Base-by-base conservation (phyloP, 75 land plant species). In the Sequoia sempervirens region DNA sequence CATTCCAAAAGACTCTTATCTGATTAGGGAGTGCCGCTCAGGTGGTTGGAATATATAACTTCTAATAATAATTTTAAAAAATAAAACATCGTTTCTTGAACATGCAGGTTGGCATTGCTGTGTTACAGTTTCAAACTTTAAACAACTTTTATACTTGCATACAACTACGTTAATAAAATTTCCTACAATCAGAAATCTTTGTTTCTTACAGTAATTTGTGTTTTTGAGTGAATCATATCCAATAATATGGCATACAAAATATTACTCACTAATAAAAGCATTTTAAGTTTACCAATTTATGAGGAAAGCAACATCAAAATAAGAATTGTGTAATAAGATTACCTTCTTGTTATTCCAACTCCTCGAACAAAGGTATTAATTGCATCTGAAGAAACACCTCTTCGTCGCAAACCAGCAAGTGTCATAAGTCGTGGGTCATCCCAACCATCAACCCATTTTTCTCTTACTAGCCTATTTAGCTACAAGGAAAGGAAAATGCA, bases 311-410 rank as follows among this genome's bases (percentile, higher is more conserved):
- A 36, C 75, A 72, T 32, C 37, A 72, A 36, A 36, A 72, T 36
- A 72, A 72, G 54, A 53, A 61, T 26, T 61, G n/a, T 61, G 73
- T 53, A 76, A 50, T 23, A 82, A n/a, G 61, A 23, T 38, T 82
- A 98, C 99, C 99, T 98, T 94, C 97, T 91, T 43, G 99, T 96
- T 80, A 98, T 98, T 38, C 99, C 99, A 84, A 98, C 87, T 74
- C 95, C 97, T 80, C 96, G 93, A 84, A 99, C 88, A 84, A 96
- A 98, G 53, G 93, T 86, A 87, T 98, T 96, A 15, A 98, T 98
- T 28, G 99, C 84, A 41, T 94, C 93, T 80, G 97, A 83, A 40
- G 99, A 89, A 78, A 90, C 92, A 81, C 99, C 99, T 84, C 97
- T 89, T 32, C 99, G 91, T 17, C 93, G 85, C 82, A 98, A 85